These are phyloP conservation scores for Cutaneotrichosporon curvatum DNA, from an alignment of 1,284 basidiomycete species.

Conservation along the genomic window DNA sequence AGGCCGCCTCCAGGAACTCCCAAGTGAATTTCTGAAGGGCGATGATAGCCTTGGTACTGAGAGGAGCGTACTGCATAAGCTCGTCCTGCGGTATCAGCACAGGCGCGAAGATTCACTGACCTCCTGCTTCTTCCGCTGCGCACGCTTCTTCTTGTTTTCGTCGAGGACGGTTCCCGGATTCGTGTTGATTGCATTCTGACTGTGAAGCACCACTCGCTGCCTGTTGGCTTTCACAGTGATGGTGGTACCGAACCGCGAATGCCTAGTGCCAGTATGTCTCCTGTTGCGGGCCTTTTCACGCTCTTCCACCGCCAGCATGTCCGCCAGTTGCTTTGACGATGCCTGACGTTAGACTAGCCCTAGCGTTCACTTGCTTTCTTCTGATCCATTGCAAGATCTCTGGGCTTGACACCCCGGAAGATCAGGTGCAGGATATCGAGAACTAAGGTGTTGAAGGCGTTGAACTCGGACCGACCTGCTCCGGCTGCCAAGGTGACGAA, in stretches of 20 bases:
- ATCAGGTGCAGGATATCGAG: slow-evolving; percentile 85
- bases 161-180: slow-evolving; percentile 72
- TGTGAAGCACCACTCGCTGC: slow-evolving; percentile 60
- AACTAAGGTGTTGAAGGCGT: slow-evolving; percentile 74
- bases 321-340: slow-evolving; percentile 56
- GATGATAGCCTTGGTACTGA: slow-evolving; percentile 61
- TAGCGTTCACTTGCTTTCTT: slow-evolving; percentile 52
- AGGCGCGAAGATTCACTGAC: slow-evolving; percentile 14
- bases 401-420: slow-evolving; percentile 66
- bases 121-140: slow-evolving; percentile 55
- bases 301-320: slow-evolving; percentile 66
- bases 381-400: slow-evolving; percentile 59
- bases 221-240: slow-evolving; percentile 58
- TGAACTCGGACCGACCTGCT: slow-evolving; percentile 64
- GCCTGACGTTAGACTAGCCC: slow-evolving; percentile 48
- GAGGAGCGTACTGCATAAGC: slow-evolving; percentile 36
- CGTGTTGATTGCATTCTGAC: slow-evolving; percentile 69
- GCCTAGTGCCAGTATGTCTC: slow-evolving; percentile 56
- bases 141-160: slow-evolving; percentile 61
- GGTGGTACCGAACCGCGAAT: slow-evolving; percentile 90
- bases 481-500: slow-evolving; percentile 76
- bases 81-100: slow-evolving; percentile 47
- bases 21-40: slow-evolving; percentile 62
- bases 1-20: slow-evolving; percentile 69
- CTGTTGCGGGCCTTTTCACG: slow-evolving; percentile 54